A percentile compares a stretch with the other conserved stretches of the same genome.
phyloP scores from a whole-genome alignment of 345 rosid genomes.

The Murraya paniculata region DNA sequence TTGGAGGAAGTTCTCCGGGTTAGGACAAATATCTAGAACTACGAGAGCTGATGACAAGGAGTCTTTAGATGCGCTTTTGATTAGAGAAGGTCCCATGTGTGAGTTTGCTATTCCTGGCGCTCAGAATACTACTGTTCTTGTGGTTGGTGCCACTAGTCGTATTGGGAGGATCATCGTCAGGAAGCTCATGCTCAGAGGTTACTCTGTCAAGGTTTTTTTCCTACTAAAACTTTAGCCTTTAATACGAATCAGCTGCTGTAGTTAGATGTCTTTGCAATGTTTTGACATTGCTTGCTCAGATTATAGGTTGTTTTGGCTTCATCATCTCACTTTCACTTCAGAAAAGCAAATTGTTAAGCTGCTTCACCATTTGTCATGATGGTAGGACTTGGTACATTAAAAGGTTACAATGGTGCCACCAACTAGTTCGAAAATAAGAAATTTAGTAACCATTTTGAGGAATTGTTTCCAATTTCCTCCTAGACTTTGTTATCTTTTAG shows the following conservation, averaged over 20 bases:
- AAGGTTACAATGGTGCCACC: not conserved
- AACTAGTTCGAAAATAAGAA: not conserved
- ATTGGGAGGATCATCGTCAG: conserved; percentile 92
- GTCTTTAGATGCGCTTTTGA: conserved; percentile 59
- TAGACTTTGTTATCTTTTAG: not conserved
- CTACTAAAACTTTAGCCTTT: not conserved
- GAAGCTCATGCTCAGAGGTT: conserved; percentile 96
- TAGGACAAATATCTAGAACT: conserved; percentile 91
- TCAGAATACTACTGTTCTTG: conserved; percentile 85
- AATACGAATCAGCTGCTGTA: not conserved
- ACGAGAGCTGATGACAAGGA: conserved; percentile 63
- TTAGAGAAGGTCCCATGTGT: conserved; percentile 92
- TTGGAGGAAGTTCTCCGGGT: conserved; percentile 94
- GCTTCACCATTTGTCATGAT: not conserved
- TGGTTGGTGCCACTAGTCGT: conserved; percentile 88
- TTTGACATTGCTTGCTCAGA: not conserved
- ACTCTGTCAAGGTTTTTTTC: conserved; percentile 65
- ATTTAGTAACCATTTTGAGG: not conserved
- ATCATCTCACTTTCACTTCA: not conserved
- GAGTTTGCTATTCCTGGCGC: conserved; percentile 94
- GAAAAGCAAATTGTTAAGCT: not conserved
- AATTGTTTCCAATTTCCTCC: not conserved
- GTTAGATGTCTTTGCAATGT: not conserved
- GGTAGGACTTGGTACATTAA: not conserved
- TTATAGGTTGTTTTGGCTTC: not conserved